A percentile compares a stretch with the other conserved stretches of the same genome.
These are phyloP conservation scores for Iberis pinnata DNA, from an alignment of 345 rosid species.

Conservation along the genomic window DNA sequence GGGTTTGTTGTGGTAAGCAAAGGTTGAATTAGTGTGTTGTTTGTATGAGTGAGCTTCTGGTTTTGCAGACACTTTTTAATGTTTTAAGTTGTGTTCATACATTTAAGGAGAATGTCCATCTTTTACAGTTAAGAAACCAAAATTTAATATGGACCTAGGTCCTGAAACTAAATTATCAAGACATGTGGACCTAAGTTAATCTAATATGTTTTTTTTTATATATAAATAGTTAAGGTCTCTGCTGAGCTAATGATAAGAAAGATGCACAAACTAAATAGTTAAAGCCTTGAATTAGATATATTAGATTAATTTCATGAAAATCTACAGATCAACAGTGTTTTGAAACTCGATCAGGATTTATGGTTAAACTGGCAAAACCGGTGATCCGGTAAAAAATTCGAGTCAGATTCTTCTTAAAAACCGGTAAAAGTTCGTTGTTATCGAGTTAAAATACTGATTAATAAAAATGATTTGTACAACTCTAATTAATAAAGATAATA, in stretches of 20 bases:
- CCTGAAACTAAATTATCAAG: constrained; percentile 17
- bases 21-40: constrained; percentile 41
- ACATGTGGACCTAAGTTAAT: constrained; percentile 29
- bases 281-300: constrained; percentile 13
- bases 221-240: constrained; percentile 21
- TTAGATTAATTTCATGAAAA: not conserved
- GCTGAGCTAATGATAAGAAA: constrained; percentile 9
- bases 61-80: constrained; percentile 16
- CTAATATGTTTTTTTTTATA: too few species aligned
- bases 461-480: too few species aligned
- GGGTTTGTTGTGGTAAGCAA: constrained; percentile 29
- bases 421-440: too few species aligned
- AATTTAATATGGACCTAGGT: not conserved
- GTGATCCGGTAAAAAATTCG: too few species aligned
- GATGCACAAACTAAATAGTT: constrained; percentile 16
- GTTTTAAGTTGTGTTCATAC: constrained; percentile 19
- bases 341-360: too few species aligned
- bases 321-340: too few species aligned
- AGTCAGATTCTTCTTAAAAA: too few species aligned
- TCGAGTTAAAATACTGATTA: too few species aligned
- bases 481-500: too few species aligned
- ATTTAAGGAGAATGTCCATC: constrained; percentile 8
- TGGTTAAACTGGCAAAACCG: too few species aligned
- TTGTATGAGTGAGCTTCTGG: constrained; percentile 38
- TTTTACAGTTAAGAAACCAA: not conserved